A percentile compares a stretch with the other conserved stretches of the same genome.
These are phyloP conservation scores for Abelmoschus esculentus DNA, from an alignment of 345 rosid genomes.

Conservation along the genomic window DNA sequence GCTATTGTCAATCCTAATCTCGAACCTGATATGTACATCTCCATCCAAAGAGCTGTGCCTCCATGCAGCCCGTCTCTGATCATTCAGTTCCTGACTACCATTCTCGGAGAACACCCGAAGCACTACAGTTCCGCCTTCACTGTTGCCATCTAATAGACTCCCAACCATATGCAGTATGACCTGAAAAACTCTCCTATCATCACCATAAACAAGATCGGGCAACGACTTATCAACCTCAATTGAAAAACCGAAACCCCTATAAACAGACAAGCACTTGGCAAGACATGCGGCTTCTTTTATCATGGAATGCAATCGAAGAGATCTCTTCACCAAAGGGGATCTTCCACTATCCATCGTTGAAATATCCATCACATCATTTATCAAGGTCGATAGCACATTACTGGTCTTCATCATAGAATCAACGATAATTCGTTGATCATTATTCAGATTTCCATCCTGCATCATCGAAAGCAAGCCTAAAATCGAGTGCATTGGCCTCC, in stretches of 20 bases:
- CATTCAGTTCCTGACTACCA: slow-evolving; percentile 63
- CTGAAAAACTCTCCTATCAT: slow-evolving; percentile 80
- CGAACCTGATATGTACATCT: slow-evolving; percentile 60
- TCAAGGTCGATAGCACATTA: slow-evolving; percentile 63
- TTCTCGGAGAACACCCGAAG: slow-evolving; percentile 44
- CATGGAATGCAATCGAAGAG: slow-evolving; percentile 54
- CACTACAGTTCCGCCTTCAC: slow-evolving; percentile 35
- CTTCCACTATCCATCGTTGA: slow-evolving; percentile 55
- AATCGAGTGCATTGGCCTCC: slow-evolving; percentile 82
- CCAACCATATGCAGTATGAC: slow-evolving; percentile 89
- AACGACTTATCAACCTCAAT: slow-evolving; percentile 60
- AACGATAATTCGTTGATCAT: slow-evolving; percentile 59
- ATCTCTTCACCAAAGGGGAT: slow-evolving; percentile 49
- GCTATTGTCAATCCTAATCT: slow-evolving; percentile 36
- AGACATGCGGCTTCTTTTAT: slow-evolving; percentile 72
- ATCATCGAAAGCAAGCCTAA: slow-evolving; percentile 70
- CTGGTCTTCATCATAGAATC: slow-evolving; percentile 77
- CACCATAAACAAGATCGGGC: slow-evolving; percentile 75
- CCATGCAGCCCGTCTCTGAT: slow-evolving; percentile 74
- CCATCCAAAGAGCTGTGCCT: slow-evolving; percentile 48
- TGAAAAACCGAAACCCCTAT: slow-evolving; percentile 50
- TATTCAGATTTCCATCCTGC: slow-evolving; percentile 50
- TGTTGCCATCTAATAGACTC: slow-evolving; percentile 44
- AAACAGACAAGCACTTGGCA: slow-evolving; percentile 70
- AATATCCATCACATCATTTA: slow-evolving; percentile 80